Percentiles rank a stretch among this genome's conserved stretches.
Conservation (phyloP, 1,284 basidiomycete genomes). For the Ceratobasidium sp. region DNA sequence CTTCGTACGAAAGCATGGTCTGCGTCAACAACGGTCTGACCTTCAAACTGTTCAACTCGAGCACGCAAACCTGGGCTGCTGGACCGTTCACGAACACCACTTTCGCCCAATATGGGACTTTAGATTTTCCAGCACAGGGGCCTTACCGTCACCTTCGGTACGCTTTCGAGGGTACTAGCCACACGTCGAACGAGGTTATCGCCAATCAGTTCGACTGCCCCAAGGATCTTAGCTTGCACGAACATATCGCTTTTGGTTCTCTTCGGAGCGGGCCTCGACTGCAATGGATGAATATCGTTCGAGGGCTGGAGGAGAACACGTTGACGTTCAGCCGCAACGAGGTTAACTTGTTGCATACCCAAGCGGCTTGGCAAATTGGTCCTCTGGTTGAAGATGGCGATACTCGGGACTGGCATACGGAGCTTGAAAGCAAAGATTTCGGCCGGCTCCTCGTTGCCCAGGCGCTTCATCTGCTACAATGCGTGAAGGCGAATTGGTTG, state of each 20-base stretch:
- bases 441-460: conserved; percentile 24
- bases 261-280: conserved; percentile 62
- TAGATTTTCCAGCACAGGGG: conserved; percentile 54
- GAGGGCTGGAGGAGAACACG: conserved; percentile 58
- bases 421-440: conserved; percentile 14
- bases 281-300: conserved; percentile 66
- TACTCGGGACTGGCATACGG: conserved; percentile 38
- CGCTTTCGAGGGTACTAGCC: conserved; percentile 57
- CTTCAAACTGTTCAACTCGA: conserved; percentile 51
- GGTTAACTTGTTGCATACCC: conserved; percentile 60
- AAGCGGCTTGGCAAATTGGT: conserved; percentile 55
- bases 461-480: conserved; percentile 1
- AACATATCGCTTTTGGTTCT: conserved; percentile 61
- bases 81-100: conserved; percentile 46
- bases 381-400: conserved; percentile 21
- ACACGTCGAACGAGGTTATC: conserved; percentile 62
- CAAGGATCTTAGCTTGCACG: conserved; percentile 59
- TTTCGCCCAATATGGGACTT: conserved; percentile 54
- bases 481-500: conserved; percentile 40
- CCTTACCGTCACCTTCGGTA: conserved; percentile 60
- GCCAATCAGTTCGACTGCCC: conserved; percentile 61
- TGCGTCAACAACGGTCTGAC: conserved; percentile 59
- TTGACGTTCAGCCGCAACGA: conserved; percentile 59
- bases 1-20: conserved; percentile 51
- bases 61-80: conserved; percentile 45